Base-by-base conservation (phyloP, 345 rosid genomes). In the Sonneratia alba region DNA sequence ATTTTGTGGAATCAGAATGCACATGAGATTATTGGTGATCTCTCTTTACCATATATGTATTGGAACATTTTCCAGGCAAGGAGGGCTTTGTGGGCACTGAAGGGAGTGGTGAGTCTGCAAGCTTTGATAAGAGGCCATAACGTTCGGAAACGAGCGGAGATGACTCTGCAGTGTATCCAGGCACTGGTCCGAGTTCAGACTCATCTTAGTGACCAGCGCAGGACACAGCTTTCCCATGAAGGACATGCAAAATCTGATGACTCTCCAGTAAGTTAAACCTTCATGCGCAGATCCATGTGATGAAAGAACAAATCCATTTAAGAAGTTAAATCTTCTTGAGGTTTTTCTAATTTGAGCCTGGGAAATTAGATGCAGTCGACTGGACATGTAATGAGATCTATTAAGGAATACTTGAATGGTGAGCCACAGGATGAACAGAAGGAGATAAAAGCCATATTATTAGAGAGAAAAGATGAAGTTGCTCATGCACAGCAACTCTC, bases 111-210 rank as follows among this genome's bases (percentile, higher is more conserved):
- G 79, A 85, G 82, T 85, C 88, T 93, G 61, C 98, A 93, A 84
- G 98, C 97, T 9, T 71, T 91, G n/a, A 96, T 91, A 73, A 88
- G 98, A 82, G 98, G 98, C 36, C 86, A 87, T 75, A 87, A 84
- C 65, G 97, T 88, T 12, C 80, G 98, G 63, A 89, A 82, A 79
- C 85, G 87, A 81, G 91, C 97, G 45, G 85, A 83, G 61, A 73
- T 70, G 80, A 83, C 93, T 48, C 84, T 93, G 66, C 75, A 81
- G 51, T 87, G 93, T 75, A 78, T 91, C 85, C 96, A 87, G 73
- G 95, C 93, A 16, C 72, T 93, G 66, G 87, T 87, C 73, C 87
- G 84, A 18, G 85, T 85, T 40, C 98, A 92, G 74, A 87, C 89
- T 64, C 86, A 87, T n/a, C 87, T 85, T 24, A 73, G 87, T 16